These are phyloP conservation scores for Hemileia vastatrix DNA, from an alignment of 1,284 basidiomycete genomes.

Conservation along the genomic window DNA sequence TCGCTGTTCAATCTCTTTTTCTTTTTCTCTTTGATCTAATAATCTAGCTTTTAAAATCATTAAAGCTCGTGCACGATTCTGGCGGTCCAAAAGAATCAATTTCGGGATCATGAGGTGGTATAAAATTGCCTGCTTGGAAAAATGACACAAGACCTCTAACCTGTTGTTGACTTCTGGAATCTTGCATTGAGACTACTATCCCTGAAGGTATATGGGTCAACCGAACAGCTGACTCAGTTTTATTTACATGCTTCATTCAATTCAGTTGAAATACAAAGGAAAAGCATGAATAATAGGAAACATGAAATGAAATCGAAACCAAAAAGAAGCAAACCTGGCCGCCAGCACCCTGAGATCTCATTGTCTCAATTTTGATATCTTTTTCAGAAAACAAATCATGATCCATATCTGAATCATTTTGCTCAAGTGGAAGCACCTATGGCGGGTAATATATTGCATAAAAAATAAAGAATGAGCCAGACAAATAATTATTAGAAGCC, in stretches of 20 bases:
- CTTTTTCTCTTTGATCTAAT: slow-evolving; percentile 63
- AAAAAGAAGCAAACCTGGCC: slow-evolving; percentile 59
- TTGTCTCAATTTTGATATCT: slow-evolving; percentile 81
- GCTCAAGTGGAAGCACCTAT: slow-evolving; percentile 67
- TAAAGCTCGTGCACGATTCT: slow-evolving; percentile 82
- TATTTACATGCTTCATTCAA: slow-evolving; percentile 75
- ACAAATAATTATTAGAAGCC: background rate
- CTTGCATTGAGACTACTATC: slow-evolving; percentile 95
- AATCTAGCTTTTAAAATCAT: slow-evolving; percentile 72
- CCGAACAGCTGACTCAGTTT: slow-evolving; percentile 96
- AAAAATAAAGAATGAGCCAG: too few species aligned
- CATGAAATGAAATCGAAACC: background rate
- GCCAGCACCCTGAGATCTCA: slow-evolving; percentile 89
- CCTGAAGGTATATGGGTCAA: slow-evolving; percentile 87
- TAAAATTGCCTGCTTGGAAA: slow-evolving; percentile 9
- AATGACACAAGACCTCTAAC: slow-evolving; percentile 47
- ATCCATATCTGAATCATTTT: slow-evolving; percentile 41
- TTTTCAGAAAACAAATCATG: slow-evolving; percentile 62
- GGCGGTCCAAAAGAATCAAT: slow-evolving; percentile 1
- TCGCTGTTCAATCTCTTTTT: slow-evolving; percentile 62
- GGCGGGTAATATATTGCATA: too few species aligned
- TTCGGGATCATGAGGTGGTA: background rate
- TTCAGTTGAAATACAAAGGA: background rate
- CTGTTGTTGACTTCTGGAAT: slow-evolving; percentile 90
- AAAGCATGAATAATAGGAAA: slow-evolving; percentile 10